Conservation (phyloP, 805 yeast genomes). For the Nakazawaea anatomiae region DNA sequence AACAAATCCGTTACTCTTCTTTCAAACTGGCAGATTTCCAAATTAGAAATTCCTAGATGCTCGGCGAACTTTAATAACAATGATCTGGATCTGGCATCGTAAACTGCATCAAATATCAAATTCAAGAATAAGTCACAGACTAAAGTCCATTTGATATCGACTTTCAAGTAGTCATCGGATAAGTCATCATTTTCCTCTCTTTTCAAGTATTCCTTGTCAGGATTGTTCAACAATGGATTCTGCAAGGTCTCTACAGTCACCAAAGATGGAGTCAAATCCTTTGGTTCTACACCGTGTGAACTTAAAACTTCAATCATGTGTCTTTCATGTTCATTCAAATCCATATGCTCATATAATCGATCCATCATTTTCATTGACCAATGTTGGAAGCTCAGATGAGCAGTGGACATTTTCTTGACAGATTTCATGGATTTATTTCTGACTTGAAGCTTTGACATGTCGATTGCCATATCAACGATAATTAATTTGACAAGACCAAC, state of each 20-base stretch:
- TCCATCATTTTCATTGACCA: slow-evolving; percentile 78
- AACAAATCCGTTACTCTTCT: slow-evolving; percentile 84
- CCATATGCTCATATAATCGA: slow-evolving; percentile 75
- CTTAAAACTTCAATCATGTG: slow-evolving; percentile 84
- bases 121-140: slow-evolving; percentile 85
- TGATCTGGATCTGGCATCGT: slow-evolving; percentile 85
- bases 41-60: slow-evolving; percentile 46
- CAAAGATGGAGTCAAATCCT: slow-evolving; percentile 64
- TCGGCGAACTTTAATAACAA: slow-evolving; percentile 66
- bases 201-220: slow-evolving; percentile 15
- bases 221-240: slow-evolving; percentile 38
- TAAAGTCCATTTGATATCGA: slow-evolving; percentile 90
- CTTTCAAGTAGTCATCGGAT: slow-evolving; percentile 36
- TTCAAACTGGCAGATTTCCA: slow-evolving; percentile 86
- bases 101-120: slow-evolving; percentile 74
- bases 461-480: slow-evolving; percentile 75
- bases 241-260: slow-evolving; percentile 42
- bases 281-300: slow-evolving; percentile 72
- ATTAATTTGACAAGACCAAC: slow-evolving; percentile 77
- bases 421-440: slow-evolving; percentile 47
- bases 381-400: slow-evolving; percentile 74
- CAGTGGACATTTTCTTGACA: slow-evolving; percentile 52
- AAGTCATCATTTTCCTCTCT: slow-evolving; percentile 26
- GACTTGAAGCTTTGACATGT: slow-evolving; percentile 54
- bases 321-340: slow-evolving; percentile 69